Conservation (phyloP, 2,329 filamentous ascomycete species). For the Xylaria sp. region DNA sequence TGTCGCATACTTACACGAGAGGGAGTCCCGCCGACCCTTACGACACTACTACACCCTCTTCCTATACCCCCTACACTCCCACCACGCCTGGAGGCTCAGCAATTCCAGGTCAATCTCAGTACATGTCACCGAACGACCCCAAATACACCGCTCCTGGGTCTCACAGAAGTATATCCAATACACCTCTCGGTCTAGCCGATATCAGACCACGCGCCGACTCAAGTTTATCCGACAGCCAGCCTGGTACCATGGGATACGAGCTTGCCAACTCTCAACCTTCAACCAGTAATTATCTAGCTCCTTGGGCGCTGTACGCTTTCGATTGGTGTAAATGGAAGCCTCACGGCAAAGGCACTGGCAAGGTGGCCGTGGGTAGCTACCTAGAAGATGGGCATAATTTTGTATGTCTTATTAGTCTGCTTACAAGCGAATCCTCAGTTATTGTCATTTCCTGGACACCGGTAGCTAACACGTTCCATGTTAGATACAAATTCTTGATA, state of each 20-base stretch:
- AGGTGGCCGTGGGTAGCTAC: constrained; percentile 94
- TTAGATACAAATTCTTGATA: constrained; percentile 96
- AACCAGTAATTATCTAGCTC: constrained; percentile 91
- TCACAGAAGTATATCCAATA: constrained; percentile 75
- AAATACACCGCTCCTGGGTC: constrained; percentile 63
- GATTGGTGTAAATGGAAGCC: constrained; percentile 99
- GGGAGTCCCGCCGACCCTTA: constrained; percentile 76
- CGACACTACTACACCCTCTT: constrained; percentile 54
- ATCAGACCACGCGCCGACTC: constrained; percentile 88
- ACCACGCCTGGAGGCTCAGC: constrained; percentile 67
- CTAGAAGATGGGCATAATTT: constrained; percentile 98
- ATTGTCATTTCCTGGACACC: neutral
- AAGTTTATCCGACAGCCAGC: constrained; percentile 72
- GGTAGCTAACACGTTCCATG: constrained; percentile 28
- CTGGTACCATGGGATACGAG: constrained; percentile 69
- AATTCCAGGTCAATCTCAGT: constrained; percentile 61
- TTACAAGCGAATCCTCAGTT: neutral
- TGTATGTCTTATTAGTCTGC: constrained; percentile 56
- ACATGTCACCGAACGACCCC: constrained; percentile 62
- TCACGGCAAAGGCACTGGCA: constrained; percentile 79
- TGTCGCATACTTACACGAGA: constrained; percentile 79
- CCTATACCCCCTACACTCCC: constrained; percentile 62
- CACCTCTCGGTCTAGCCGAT: constrained; percentile 87
- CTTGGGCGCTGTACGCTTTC: constrained; percentile 95
- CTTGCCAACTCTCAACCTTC: constrained; percentile 67